Conservation (phyloP, 352 stramenopile genomes). For the Phytophthora pseudosyringae region DNA sequence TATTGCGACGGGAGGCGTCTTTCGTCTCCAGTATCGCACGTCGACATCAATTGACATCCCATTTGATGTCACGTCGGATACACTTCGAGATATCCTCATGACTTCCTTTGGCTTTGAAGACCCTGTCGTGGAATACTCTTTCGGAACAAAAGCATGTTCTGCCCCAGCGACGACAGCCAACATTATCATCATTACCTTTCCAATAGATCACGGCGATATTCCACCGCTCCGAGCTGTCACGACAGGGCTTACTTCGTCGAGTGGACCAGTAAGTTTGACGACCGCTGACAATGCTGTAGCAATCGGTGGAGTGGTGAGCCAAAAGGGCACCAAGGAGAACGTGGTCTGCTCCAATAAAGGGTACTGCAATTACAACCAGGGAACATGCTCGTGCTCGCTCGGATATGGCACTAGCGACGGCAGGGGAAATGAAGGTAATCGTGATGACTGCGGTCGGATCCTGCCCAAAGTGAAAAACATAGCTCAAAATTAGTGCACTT, state of each 20-base stretch:
- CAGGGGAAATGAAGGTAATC: constrained; percentile 55
- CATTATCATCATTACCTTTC: constrained; percentile 65
- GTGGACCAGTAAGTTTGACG: constrained; percentile 28
- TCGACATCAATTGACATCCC: constrained; percentile 58
- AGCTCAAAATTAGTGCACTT: constrained; percentile 6
- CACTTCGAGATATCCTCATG: constrained; percentile 68
- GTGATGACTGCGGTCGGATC: constrained; percentile 71
- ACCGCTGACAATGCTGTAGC: constrained; percentile 48
- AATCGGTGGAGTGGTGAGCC: constrained; percentile 47
- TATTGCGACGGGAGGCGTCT: constrained; percentile 53
- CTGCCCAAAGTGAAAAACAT: constrained; percentile 22
- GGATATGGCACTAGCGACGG: constrained; percentile 74
- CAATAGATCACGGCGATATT: constrained; percentile 54
- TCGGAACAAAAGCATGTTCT: constrained; percentile 46
- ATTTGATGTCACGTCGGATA: constrained; percentile 45
- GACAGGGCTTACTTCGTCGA: constrained; percentile 32
- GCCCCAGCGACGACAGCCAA: constrained; percentile 43
- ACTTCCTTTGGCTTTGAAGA: constrained; percentile 57
- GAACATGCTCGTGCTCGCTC: constrained; percentile 52
- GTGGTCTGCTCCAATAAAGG: constrained; percentile 89
- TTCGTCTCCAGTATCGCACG: constrained; percentile 70
- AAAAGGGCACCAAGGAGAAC: constrained; percentile 91
- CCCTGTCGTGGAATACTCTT: constrained; percentile 51
- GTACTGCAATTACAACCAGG: constrained; percentile 73
- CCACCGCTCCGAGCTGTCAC: constrained; percentile 49